These are phyloP conservation scores for Solanum gracilifrons DNA, from an alignment of 257 asterid species.

Conservation along the genomic window DNA sequence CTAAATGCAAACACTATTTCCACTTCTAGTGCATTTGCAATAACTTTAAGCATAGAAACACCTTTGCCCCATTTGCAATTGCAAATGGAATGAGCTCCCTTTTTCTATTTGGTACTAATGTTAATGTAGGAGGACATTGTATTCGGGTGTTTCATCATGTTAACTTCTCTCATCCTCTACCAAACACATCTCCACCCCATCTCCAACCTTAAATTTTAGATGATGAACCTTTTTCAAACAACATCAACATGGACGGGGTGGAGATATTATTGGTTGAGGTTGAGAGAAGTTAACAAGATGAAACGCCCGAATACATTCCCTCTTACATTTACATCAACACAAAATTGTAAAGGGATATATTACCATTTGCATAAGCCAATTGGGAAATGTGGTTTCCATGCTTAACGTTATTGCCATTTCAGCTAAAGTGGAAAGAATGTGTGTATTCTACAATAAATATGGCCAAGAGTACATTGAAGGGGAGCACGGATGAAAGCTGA, in stretches of 20 bases:
- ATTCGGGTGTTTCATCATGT: neutral
- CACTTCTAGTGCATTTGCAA: neutral
- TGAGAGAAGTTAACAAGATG: neutral
- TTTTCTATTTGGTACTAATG: neutral
- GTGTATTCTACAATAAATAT: neutral
- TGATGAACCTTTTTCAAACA: neutral
- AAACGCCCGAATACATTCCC: neutral
- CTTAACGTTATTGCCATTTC: no score
- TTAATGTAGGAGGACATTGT: neutral
- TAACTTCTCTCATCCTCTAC: neutral
- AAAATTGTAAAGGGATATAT: neutral
- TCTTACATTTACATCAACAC: neutral
- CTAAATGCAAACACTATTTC: neutral
- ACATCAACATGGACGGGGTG: neutral
- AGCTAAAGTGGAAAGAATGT: neutral
- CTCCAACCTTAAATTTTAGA: neutral
- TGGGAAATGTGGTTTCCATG: neutral
- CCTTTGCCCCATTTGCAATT: neutral
- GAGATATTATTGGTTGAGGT: neutral
- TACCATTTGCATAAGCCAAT: no score
- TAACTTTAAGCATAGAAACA: neutral
- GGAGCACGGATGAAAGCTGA: neutral
- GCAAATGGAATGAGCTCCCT: no score
- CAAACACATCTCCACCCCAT: neutral
- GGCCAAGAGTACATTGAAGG: neutral